Conservation (phyloP, 1,139 yeast species). For the Geotrichum cucujoidarum region DNA sequence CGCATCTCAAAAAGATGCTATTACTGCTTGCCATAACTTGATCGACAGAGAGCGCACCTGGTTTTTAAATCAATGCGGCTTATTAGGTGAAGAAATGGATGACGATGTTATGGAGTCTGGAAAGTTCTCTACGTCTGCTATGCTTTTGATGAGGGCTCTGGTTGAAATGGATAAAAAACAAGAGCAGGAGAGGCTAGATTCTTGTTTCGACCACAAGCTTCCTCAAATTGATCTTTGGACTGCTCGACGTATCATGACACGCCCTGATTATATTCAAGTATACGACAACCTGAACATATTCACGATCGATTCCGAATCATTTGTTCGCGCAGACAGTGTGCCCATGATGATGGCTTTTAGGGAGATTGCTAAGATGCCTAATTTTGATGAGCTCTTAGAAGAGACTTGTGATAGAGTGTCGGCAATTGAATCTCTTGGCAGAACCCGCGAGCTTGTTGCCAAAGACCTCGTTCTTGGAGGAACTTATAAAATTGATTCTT, state of each 20-base stretch:
- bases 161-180: conserved; percentile 58
- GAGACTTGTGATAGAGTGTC: conserved; percentile 69
- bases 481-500: conserved; percentile 25
- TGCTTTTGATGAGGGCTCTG: conserved; percentile 66
- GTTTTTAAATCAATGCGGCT: conserved; percentile 79
- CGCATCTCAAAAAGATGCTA: conserved; percentile 57
- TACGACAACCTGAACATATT: conserved; percentile 74
- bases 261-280: conserved; percentile 71
- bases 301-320: conserved; percentile 64
- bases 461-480: conserved; percentile 63
- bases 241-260: conserved; percentile 78
- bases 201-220: conserved; percentile 46
- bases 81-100: conserved; percentile 73
- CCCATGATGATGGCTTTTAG: conserved; percentile 90
- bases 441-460: conserved; percentile 73
- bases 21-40: conserved; percentile 61
- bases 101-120: conserved; percentile 88
- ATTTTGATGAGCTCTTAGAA: conserved; percentile 61
- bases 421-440: conserved; percentile 71
- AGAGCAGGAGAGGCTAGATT: conserved; percentile 26
- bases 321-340: conserved; percentile 75
- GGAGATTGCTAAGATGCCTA: conserved; percentile 68
- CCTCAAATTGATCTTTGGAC: conserved; percentile 81
- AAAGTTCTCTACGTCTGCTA: conserved; percentile 70
- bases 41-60: conserved; percentile 80